Evolutionary conservation across 257 asterid genomes (phyloP).

Genomic region (Solanum commersonii): DNA sequence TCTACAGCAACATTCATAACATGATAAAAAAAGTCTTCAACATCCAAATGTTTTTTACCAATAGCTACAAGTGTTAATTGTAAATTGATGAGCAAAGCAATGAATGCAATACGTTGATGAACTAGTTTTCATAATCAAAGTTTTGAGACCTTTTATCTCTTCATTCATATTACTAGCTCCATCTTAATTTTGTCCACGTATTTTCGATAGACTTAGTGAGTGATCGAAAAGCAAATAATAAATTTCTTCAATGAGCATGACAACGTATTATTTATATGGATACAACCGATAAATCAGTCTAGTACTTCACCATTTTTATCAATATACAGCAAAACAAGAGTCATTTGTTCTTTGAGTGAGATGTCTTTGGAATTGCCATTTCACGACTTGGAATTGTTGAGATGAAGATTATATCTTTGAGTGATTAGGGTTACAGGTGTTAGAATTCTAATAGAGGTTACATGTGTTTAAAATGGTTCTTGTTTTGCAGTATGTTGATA

Average conservation of each 20-base stretch:
- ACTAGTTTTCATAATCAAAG: neutral
- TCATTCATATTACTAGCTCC: neutral
- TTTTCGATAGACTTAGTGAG: neutral
- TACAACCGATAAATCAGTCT: no score
- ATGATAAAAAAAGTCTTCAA: neutral
- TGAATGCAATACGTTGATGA: neutral
- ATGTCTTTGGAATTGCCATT: neutral
- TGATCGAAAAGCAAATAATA: neutral
- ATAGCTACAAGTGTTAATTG: neutral
- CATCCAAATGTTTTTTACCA: neutral
- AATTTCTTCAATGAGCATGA: neutral
- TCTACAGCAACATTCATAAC: neutral
- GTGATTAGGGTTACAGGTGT: neutral
- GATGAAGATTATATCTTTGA: neutral
- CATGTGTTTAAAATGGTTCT: neutral
- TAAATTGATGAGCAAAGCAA: neutral
- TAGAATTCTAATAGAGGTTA: neutral
- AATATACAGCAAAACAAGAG: neutral
- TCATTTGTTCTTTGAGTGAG: neutral
- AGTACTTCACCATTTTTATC: neutral
- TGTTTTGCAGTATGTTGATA: neutral
- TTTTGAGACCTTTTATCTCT: neutral
- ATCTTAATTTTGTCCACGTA: neutral
- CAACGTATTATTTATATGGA: neutral
- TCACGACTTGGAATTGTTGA: neutral